Base-by-base conservation (phyloP, 192 early-diverging fungal genomes). In the Mortierella claussenii region DNA sequence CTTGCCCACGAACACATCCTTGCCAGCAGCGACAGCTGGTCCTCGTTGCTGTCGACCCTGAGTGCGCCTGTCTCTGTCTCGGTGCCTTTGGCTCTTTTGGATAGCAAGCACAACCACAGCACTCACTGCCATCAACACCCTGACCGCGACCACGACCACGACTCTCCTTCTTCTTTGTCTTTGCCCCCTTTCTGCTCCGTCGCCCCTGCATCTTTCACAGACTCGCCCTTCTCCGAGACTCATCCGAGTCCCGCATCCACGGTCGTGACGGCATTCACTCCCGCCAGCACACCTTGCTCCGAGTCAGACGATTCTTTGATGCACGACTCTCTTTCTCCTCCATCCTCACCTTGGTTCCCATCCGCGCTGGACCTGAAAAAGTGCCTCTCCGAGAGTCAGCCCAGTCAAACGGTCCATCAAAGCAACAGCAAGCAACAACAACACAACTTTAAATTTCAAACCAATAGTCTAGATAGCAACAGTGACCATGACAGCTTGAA, bases 281-380 rank as follows among this genome's bases (percentile, higher is more conserved):
- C 65, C 3, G 55, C 36, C 2, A 45, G 32, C 44, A 57, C 65
- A 0, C 61, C 69, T 26, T 50, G 54, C 40, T 50, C 55, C n/a
- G 60, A 73, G 23, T 50, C 69, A n/a, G 69, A 73, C 20, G 69
- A 73, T 12, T 44, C 47, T 11, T 2, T 33, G 0, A 32, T 73
- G 21, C 0, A 50, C 18, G 69, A 73, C 15, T 11, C 54, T 31
- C 47, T 73, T 15, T 60, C 57, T 34, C 60, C 55, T 36, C 69
- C 69, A 1, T 15, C 60, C 26, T 73, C 69, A 0, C 69, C 69
- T 1, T 51, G 60, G 69, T 64, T 63, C n/a, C 60, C 60, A 9
- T 11, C 26, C 18, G 31, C 33, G 26, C 21, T 51, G 1, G 48
- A 24, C 33, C 31, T 27, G 12, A 54, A 45, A 18, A 30, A 59